Base-by-base conservation (phyloP, 257 asterid genomes). In the Echites panduratus region DNA sequence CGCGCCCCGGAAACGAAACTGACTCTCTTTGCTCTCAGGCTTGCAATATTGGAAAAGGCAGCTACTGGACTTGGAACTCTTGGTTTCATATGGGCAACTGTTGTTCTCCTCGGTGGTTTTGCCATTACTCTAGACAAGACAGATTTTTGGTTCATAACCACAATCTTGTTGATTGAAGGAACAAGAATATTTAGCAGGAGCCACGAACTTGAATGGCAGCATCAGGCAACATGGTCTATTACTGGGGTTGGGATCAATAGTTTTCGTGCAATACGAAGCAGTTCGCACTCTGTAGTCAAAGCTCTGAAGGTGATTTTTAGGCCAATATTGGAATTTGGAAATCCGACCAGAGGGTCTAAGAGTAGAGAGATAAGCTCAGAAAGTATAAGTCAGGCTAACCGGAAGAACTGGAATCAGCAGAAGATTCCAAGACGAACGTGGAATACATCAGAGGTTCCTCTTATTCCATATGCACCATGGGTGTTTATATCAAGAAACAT, bases 121-220 rank as follows among this genome's bases (percentile, higher is more conserved):
- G 98, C 97, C 41, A 92, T 91, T 9, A 86, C 97, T 6, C 80
- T 95, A 0, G 89, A 84, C 9, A 81, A 77, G 32, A 87, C 97
- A 1, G 99, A 95, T n/a, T 92, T 95, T 81, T 95, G 99, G 98
- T 86, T 83, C 91, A 89, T 95, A 32, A 95, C 98, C 1, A 79
- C 85, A 2, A 92, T 95, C 43, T 81, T 95, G 20, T 38, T 92
- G 10, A 90, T 87, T 35, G 98, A 95, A 62, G 92, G 96, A 2
- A 79, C 98, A 0, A 66, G 98, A 9, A 92, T 95, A 7, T 92
- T 91, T 74, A 90, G 99, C 82, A 65, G 99, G 29, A 95, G 97
- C 69, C 97, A 77, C 17, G 99, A 95, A 92, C 95, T 92, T 24
- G 99, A 92, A 62, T 92, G 95, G 96, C 99, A 95, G 80, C 99